These are phyloP conservation scores for Inga laurina DNA, from an alignment of 306 rosid genomes.

Conservation along the genomic window DNA sequence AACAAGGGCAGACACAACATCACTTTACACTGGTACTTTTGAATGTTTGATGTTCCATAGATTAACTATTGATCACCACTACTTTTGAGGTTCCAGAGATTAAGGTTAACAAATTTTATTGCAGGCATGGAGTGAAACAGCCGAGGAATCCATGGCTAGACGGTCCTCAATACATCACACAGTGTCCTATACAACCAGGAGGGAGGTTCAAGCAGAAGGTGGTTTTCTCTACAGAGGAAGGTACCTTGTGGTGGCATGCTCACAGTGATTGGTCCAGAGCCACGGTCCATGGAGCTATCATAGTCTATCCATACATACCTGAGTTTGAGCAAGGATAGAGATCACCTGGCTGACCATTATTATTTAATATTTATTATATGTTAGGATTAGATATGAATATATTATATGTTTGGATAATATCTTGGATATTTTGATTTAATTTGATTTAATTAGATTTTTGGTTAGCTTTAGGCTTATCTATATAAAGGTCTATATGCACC, in stretches of 20 bases:
- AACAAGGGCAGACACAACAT: slow-evolving; percentile 40
- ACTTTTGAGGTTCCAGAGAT: neutral
- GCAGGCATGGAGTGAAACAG: slow-evolving; percentile 58
- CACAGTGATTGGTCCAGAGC: slow-evolving; percentile 69
- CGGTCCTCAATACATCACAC: slow-evolving; percentile 58
- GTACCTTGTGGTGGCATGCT: slow-evolving; percentile 79
- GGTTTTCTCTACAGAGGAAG: slow-evolving; percentile 47
- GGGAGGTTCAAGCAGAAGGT: slow-evolving; percentile 42
- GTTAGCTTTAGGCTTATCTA: too few relatives aligned
- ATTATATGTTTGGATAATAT: too few relatives aligned
- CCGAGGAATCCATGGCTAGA: slow-evolving; percentile 60
- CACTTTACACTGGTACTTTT: slow-evolving; percentile 53
- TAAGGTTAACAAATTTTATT: neutral
- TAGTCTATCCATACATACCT: slow-evolving; percentile 7
- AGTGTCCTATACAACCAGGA: slow-evolving; percentile 56
- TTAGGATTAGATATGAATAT: too few relatives aligned
- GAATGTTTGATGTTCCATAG: neutral
- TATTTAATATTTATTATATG: too few relatives aligned
- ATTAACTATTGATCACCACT: neutral
- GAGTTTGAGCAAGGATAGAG: too few relatives aligned
- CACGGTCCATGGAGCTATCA: slow-evolving; percentile 58
- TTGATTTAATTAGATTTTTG: too few relatives aligned
- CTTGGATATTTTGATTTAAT: too few relatives aligned
- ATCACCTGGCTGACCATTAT: too few relatives aligned
- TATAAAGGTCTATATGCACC: too few relatives aligned